phyloP scores from a whole-genome alignment of 2,329 filamentous ascomycete genomes.

The Arthrobotrys pseudoclavata region DNA sequence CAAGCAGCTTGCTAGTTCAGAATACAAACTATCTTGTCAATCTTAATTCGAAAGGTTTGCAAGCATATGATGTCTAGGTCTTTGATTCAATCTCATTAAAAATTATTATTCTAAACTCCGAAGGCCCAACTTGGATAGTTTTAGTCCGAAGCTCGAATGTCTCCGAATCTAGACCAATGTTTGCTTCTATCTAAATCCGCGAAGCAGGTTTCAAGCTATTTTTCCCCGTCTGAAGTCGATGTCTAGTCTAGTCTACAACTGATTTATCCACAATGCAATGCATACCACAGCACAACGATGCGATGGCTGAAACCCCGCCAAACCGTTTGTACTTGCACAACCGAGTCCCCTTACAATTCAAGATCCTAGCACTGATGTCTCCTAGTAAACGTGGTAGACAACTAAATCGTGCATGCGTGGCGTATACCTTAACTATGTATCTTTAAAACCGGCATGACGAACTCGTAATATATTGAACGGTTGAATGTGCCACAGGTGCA shows the following conservation, averaged over 20 bases:
- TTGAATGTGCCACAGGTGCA: conserved; percentile 35
- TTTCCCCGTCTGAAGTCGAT: background rate
- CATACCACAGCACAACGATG: conserved; percentile 23
- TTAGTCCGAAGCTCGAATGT: conserved; percentile 34
- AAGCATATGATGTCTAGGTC: background rate
- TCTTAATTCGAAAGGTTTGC: conserved; percentile 12
- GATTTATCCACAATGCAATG: conserved; percentile 30
- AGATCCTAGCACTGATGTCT: conserved; percentile 8
- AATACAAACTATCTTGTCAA: conserved; percentile 19
- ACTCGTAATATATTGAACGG: conserved; percentile 12
- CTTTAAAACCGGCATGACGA: conserved; percentile 17
- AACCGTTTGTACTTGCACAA: conserved; percentile 42
- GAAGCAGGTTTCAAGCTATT: conserved; percentile 4
- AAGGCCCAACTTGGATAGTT: conserved; percentile 30
- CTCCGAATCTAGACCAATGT: conserved; percentile 35
- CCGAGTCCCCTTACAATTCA: conserved; percentile 11
- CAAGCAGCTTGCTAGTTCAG: background rate
- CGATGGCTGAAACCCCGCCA: conserved; percentile 50
- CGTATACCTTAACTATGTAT: background rate
- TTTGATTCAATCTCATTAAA: background rate
- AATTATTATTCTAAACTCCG: conserved; percentile 48
- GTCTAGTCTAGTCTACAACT: background rate
- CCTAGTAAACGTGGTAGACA: background rate
- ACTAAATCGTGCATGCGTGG: conserved; percentile 19
- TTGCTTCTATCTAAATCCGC: background rate